These are phyloP conservation scores for Cyclotella atomus DNA, from an alignment of 108 stramenopile species.

Conservation along the genomic window DNA sequence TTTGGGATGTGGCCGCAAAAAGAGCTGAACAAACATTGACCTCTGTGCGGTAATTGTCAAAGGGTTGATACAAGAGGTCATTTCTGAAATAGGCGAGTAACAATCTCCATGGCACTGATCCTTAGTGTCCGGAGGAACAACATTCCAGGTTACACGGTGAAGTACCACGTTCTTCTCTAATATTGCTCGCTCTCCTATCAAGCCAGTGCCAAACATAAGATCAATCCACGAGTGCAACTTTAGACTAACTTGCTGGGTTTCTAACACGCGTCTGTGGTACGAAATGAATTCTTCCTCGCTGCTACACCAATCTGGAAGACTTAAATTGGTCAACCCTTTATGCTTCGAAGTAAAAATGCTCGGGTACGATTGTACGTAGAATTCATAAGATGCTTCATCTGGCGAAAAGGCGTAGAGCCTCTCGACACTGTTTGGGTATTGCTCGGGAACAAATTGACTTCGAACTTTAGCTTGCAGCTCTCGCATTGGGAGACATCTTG, in stretches of 20 bases:
- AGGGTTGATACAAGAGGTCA: background rate
- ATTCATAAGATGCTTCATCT: slow-evolving; percentile 80
- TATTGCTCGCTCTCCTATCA: slow-evolving; percentile 59
- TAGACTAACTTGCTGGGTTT: slow-evolving; percentile 53
- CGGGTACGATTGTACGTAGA: slow-evolving; percentile 52
- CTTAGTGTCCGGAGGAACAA: background rate
- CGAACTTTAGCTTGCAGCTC: slow-evolving; percentile 58
- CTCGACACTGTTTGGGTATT: slow-evolving; percentile 63
- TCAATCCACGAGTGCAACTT: slow-evolving; percentile 73
- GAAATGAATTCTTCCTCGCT: slow-evolving; percentile 25
- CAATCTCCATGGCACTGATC: slow-evolving; percentile 23
- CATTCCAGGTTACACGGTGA: slow-evolving; percentile 9
- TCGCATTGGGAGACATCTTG: slow-evolving; percentile 49
- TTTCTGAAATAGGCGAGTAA: slow-evolving; percentile 9
- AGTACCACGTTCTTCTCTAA: slow-evolving; percentile 66
- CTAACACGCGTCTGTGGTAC: slow-evolving; percentile 65
- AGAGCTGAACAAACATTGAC: slow-evolving; percentile 36
- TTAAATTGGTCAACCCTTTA: slow-evolving; percentile 49
- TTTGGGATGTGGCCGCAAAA: slow-evolving; percentile 19
- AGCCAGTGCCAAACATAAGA: slow-evolving; percentile 64
- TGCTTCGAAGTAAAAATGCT: slow-evolving; percentile 52
- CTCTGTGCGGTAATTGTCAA: background rate
- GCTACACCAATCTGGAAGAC: slow-evolving; percentile 32
- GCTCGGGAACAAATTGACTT: slow-evolving; percentile 63
- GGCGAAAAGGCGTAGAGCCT: slow-evolving; percentile 77